phyloP scores from a whole-genome alignment of 1,139 yeast genomes.

The Ogataea hybrid region DNA sequence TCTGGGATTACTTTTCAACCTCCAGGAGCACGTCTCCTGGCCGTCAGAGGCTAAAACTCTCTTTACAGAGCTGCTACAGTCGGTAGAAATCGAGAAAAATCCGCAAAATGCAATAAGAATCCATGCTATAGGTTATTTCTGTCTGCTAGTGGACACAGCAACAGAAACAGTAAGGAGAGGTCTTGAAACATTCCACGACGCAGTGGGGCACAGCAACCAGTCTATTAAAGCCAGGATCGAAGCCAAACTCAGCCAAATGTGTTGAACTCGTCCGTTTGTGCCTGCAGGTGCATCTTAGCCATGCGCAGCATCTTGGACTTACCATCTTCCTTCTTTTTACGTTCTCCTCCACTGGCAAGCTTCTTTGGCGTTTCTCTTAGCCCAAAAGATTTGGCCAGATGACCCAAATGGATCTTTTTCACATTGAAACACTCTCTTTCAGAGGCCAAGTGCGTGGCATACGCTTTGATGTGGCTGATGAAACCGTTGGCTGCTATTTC shows the following conservation, averaged over 20 bases:
- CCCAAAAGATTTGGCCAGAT: conserved; percentile 92
- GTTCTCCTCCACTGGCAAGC: conserved; percentile 27
- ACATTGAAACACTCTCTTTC: conserved; percentile 82
- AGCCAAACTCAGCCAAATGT: conserved; percentile 32
- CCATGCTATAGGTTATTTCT: conserved; percentile 24
- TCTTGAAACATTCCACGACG: conserved; percentile 7
- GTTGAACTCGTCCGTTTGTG: conserved; percentile 72
- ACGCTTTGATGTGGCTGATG: conserved; percentile 88
- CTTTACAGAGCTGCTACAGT: neutral
- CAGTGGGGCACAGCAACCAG: conserved; percentile 8
- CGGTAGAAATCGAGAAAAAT: conserved; percentile 9
- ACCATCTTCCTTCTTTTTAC: conserved; percentile 56
- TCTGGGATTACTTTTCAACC: conserved; percentile 16
- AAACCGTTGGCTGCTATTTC: conserved; percentile 61
- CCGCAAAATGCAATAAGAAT: conserved; percentile 9
- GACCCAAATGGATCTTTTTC: conserved; percentile 84
- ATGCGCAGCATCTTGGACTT: conserved; percentile 71
- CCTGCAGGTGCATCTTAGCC: conserved; percentile 69
- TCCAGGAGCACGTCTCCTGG: conserved; percentile 2
- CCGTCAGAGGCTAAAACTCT: neutral
- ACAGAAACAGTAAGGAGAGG: conserved; percentile 8
- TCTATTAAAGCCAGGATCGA: conserved; percentile 10
- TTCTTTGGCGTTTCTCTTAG: conserved; percentile 91
- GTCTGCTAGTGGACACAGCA: conserved; percentile 13
- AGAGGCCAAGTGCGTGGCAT: conserved; percentile 86